Percentiles rank a stretch among this genome's conserved stretches.
Conservation (phyloP, 441 rosid genomes). For the Brassica hybrid region DNA sequence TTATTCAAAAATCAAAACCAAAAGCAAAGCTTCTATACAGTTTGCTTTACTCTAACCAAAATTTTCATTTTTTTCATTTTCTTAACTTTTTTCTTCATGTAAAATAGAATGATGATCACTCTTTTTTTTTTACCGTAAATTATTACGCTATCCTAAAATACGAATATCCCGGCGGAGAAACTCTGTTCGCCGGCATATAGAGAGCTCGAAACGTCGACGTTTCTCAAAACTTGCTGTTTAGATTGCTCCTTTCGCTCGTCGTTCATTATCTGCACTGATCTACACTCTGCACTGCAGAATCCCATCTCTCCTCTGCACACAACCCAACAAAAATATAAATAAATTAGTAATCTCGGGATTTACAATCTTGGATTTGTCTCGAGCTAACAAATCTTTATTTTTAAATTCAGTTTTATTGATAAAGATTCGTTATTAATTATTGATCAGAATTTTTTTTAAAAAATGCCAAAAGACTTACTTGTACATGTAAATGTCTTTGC, state of each 20-base stretch:
- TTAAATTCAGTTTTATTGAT: not conserved
- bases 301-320: constrained; percentile 75
- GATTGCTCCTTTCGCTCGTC: constrained; percentile 64
- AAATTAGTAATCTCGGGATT: not conserved
- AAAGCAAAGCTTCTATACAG: constrained; percentile 40
- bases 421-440: not conserved
- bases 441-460: not conserved
- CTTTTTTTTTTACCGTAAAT: not conserved
- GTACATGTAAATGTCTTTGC: constrained; percentile 80
- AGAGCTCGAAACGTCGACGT: constrained; percentile 35
- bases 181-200: constrained; percentile 1
- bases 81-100: not conserved
- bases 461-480: constrained; percentile 47
- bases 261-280: constrained; percentile 58
- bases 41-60: constrained; percentile 38
- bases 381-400: not conserved
- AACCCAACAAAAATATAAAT: not conserved
- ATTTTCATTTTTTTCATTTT: not conserved
- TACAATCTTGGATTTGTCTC: constrained; percentile 9
- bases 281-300: constrained; percentile 69
- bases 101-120: constrained; percentile 20
- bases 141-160: constrained; percentile 32
- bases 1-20: constrained; percentile 2
- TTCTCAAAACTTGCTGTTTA: constrained; percentile 51
- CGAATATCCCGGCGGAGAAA: constrained; percentile 40